Evolutionary conservation across 495 filamentous ascomycete species (phyloP), one percentile per base, ranked within the genome.

Genomic region (Haplographium delicatum): DNA sequence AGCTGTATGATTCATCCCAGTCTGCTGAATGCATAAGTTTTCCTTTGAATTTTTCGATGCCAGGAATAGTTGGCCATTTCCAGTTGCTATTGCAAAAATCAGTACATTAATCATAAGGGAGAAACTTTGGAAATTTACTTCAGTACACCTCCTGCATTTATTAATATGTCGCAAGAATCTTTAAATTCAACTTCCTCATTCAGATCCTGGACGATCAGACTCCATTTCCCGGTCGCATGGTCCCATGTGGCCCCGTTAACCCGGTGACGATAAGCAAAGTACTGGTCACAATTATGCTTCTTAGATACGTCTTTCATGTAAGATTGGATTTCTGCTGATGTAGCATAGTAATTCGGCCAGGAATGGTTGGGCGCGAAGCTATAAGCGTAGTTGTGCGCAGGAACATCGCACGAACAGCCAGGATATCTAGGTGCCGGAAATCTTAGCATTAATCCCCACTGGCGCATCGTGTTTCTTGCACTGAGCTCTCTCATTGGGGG

Each of bases 1-100:
- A 42, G 39, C 25, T 20, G 39, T 42, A 42, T 8, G 7, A 22
- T 15, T 42, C 16, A 24, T 42, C 39, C 39, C 39, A 42, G 7
- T 57, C 47, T 68, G 65, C 42, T 68, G 54, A 48, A 25, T 39
- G 25, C 4, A 31, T 33, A 6, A 19, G 37, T 13, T 48, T 28
- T 7, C 66, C 66, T 40, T 70, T 68, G 61, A 66, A 71, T 10
- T 61, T 57, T 33, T 69, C 52, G 9, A 70, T 3, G 15, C 65
- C 64, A 10, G 51, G 54, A 27, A 68, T 62, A 20, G 58, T 47
- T 1, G 67, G 67, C 39, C 53, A 56, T 24, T 19, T 6, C 8
- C 25, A 20, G 15, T 42, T 7, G 10, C 39, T 42, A 15, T 6
- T 7, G 13, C 13, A 6, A 31, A 7, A 31, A 7, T 13, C 6